A percentile compares a stretch with the other conserved stretches of the same genome.
These are phyloP conservation scores for Phytophthora europaea DNA, from an alignment of 352 stramenopile genomes.

Conservation along the genomic window DNA sequence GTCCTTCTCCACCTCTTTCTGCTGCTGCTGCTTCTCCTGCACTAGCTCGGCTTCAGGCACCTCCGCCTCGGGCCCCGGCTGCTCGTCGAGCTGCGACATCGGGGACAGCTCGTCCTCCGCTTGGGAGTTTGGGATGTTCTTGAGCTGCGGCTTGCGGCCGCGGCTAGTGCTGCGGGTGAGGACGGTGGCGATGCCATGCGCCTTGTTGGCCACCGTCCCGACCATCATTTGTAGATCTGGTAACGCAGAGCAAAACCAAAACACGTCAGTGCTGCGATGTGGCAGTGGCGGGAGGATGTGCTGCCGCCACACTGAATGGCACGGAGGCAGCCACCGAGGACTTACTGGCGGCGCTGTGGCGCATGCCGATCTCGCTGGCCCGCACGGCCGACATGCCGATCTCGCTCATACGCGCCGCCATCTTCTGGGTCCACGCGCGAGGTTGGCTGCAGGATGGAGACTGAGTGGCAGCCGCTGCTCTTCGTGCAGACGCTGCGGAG, in stretches of 20 bases:
- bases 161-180: conserved; percentile 34
- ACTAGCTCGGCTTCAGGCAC: conserved; percentile 21
- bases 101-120: conserved; percentile 41
- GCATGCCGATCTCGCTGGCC: conserved; percentile 51
- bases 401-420: conserved; percentile 46
- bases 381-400: conserved; percentile 46
- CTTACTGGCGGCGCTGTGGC: conserved; percentile 48
- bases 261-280: conserved; percentile 24
- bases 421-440: conserved; percentile 11
- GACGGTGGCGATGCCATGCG: conserved; percentile 37
- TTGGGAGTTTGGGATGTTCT: conserved; percentile 33
- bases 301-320: not conserved
- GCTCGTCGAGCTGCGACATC: conserved; percentile 34
- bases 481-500: conserved; percentile 25
- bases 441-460: conserved; percentile 13
- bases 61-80: conserved; percentile 33
- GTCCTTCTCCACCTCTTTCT: conserved; percentile 9
- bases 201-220: conserved; percentile 42
- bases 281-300: conserved; percentile 31
- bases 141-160: conserved; percentile 26
- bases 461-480: conserved; percentile 11
- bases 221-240: conserved; percentile 49
- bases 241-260: conserved; percentile 14
- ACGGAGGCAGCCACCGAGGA: not conserved
- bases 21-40: conserved; percentile 10